These are phyloP conservation scores for Leccinum arenicola DNA, from an alignment of 768 basidiomycete species.

Conservation along the genomic window DNA sequence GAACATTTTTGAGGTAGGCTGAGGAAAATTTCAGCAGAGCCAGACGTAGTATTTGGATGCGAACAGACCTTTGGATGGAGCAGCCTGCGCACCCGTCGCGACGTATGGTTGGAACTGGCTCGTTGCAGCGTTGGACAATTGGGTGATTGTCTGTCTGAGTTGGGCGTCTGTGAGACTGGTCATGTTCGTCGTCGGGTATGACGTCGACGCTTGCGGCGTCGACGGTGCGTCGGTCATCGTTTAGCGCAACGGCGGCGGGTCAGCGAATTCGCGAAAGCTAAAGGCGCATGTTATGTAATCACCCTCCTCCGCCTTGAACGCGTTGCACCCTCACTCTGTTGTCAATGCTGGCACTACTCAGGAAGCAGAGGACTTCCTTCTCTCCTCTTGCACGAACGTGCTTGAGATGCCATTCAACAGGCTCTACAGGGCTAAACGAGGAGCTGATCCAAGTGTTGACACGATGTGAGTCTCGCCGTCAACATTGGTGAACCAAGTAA, in stretches of 20 bases:
- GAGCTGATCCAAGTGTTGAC: constrained; percentile 40
- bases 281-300: constrained; percentile 29
- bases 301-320: neutral
- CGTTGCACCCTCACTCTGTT: neutral
- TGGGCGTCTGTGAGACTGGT: constrained; percentile 58
- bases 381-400: constrained; percentile 3
- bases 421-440: constrained; percentile 31
- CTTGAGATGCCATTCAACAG: constrained; percentile 17
- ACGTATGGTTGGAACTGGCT: constrained; percentile 36
- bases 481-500: neutral
- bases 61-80: constrained; percentile 29
- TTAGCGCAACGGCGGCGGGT: neutral
- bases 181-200: constrained; percentile 35
- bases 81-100: constrained; percentile 28
- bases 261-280: neutral
- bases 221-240: constrained; percentile 29
- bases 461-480: constrained; percentile 34
- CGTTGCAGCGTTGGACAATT: constrained; percentile 41
- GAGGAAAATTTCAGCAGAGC: constrained; percentile 14
- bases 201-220: constrained; percentile 21
- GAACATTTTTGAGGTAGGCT: constrained; percentile 69
- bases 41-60: neutral
- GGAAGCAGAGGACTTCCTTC: neutral
- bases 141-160: constrained; percentile 59
- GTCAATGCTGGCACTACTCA: constrained; percentile 24